Evolutionary conservation across 805 yeast genomes (phyloP).

Genomic region (Scheffersomyces lignosus): DNA sequence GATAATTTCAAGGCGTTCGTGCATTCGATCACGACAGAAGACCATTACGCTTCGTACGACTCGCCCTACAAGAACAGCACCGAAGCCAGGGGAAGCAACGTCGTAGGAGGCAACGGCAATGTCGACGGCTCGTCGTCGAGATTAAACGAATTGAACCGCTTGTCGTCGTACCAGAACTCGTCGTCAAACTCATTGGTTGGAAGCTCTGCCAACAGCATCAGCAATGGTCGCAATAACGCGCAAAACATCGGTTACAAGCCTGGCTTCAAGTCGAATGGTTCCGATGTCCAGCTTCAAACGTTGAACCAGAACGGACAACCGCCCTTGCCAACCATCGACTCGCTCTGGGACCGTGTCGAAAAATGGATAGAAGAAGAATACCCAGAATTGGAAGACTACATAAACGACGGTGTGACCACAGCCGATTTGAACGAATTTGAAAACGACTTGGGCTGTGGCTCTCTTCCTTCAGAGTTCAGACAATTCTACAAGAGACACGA

Average conservation of each 20-base stretch:
- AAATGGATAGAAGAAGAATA: conserved; percentile 45
- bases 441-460: conserved; percentile 43
- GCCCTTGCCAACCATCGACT: conserved; percentile 45
- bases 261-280: conserved; percentile 42
- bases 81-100: conserved; percentile 7
- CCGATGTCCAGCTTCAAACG: conserved; percentile 43
- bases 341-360: conserved; percentile 45
- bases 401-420: conserved; percentile 44
- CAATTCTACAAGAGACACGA: conserved; percentile 47
- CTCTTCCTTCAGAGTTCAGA: conserved; percentile 45
- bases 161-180: conserved; percentile 21
- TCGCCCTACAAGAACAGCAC: conserved; percentile 30
- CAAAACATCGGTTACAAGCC: conserved; percentile 41
- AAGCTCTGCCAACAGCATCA: conserved; percentile 9
- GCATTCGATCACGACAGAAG: conserved; percentile 56
- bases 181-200: conserved; percentile 30
- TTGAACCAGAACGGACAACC: conserved; percentile 49
- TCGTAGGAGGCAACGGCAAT: conserved; percentile 12
- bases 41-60: conserved; percentile 58
- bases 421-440: conserved; percentile 49
- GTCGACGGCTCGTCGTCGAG: conserved; percentile 28
- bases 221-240: too few relatives aligned
- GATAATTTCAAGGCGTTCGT: conserved; percentile 33
- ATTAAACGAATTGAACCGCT: conserved; percentile 34
- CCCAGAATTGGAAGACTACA: conserved; percentile 45